These are phyloP conservation scores for Zopfochytrium polystomum DNA, from an alignment of 371 early-diverging fungal genomes.

Conservation along the genomic window DNA sequence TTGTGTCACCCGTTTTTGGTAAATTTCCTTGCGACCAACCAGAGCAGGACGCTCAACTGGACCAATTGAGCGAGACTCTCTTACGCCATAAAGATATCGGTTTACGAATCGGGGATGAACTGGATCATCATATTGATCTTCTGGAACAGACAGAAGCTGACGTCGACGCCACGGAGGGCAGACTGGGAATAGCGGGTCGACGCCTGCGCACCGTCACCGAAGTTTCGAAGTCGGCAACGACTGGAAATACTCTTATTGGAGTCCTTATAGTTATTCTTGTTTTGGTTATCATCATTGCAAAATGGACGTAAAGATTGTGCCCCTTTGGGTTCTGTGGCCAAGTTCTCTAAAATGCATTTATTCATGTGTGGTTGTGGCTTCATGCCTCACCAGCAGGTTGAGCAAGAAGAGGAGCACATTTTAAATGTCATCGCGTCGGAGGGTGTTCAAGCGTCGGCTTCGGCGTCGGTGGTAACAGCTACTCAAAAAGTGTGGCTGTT, in stretches of 20 bases:
- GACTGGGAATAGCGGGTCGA: conserved; percentile 57
- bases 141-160: conserved; percentile 69
- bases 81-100: conserved; percentile 75
- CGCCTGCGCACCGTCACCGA: conserved; percentile 34
- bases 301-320: no score
- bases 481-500: no score
- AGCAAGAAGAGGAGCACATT: no score
- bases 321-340: no score
- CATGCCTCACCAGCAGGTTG: no score
- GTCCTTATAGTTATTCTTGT: background rate
- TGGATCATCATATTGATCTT: conserved; percentile 70
- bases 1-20: background rate
- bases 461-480: no score
- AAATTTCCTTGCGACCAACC: background rate
- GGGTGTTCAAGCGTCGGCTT: no score
- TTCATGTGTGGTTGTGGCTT: no score
- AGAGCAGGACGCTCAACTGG: conserved; percentile 78
- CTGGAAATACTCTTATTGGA: background rate
- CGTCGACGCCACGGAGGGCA: conserved; percentile 60
- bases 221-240: background rate
- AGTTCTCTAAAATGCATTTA: no score
- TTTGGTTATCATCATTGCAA: conserved; percentile 1
- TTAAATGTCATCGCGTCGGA: no score
- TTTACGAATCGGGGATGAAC: conserved; percentile 69
- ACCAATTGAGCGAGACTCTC: conserved; percentile 61